A percentile compares a stretch with the other conserved stretches of the same genome.
Conservation (phyloP, 225 moss, liverwort and hornwort species). For the Polytrichum formosum region DNA sequence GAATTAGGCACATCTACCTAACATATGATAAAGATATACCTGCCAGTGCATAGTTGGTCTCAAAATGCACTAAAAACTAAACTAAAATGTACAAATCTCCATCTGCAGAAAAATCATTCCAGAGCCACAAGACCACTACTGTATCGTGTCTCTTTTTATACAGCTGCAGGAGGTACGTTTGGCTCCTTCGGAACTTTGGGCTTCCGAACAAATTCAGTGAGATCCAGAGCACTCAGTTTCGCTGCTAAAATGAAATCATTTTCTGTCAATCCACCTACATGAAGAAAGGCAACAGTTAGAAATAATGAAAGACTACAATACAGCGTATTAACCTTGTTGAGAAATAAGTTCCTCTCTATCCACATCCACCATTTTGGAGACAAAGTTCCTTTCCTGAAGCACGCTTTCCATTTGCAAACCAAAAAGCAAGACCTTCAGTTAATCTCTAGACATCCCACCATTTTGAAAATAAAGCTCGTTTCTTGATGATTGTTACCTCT, state of each 20-base stretch:
- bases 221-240: slow-evolving; percentile 60
- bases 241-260: slow-evolving; percentile 94
- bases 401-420: too few relatives aligned
- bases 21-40: too few relatives aligned
- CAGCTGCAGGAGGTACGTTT: slow-evolving; percentile 3
- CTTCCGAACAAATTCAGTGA: slow-evolving; percentile 59
- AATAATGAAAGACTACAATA: background rate
- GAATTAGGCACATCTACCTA: too few relatives aligned
- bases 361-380: too few relatives aligned
- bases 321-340: background rate
- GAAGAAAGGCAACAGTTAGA: too few relatives aligned
- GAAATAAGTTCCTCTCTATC: background rate
- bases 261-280: slow-evolving; percentile 75
- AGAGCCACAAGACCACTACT: too few relatives aligned
- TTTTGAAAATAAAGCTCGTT: background rate
- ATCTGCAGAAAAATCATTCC: too few relatives aligned
- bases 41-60: too few relatives aligned
- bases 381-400: too few relatives aligned
- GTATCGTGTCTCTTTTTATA: background rate
- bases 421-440: too few relatives aligned
- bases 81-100: too few relatives aligned
- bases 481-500: background rate
- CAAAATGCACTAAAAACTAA: too few relatives aligned
- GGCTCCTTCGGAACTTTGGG: slow-evolving; percentile 36
- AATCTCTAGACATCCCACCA: background rate